Percentiles rank a stretch among this genome's conserved stretches.
Conservation (phyloP, 805 yeast species). For the Millerozyma acaciae region DNA sequence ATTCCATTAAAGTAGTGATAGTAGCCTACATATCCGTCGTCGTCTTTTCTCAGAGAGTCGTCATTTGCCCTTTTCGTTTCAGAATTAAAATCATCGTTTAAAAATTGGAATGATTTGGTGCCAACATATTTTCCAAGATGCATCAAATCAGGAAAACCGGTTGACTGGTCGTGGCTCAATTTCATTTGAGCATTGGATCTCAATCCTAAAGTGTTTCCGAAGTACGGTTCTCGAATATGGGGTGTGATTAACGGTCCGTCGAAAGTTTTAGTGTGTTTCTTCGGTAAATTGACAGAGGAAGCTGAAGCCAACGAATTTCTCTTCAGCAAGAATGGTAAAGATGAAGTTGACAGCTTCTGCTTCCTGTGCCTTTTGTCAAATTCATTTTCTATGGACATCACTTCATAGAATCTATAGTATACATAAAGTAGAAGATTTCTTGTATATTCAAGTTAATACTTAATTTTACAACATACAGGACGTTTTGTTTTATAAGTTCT, state of each 20-base stretch:
- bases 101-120: slow-evolving; percentile 22
- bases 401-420: background rate
- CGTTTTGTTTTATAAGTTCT: background rate
- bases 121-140: slow-evolving; percentile 38
- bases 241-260: slow-evolving; percentile 9
- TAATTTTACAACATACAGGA: slow-evolving; percentile 1
- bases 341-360: slow-evolving; percentile 1
- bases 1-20: slow-evolving; percentile 39
- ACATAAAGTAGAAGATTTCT: background rate
- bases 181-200: slow-evolving; percentile 21
- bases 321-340: slow-evolving; percentile 1
- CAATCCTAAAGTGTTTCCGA: slow-evolving; percentile 25
- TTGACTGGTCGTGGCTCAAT: slow-evolving; percentile 9
- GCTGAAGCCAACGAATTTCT: slow-evolving; percentile 1
- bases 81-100: slow-evolving; percentile 23
- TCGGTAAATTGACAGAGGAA: background rate
- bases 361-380: slow-evolving; percentile 1
- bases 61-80: slow-evolving; percentile 6
- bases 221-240: slow-evolving; percentile 25
- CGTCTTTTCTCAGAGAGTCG: slow-evolving; percentile 15
- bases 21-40: slow-evolving; percentile 38
- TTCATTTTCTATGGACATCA: background rate
- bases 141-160: slow-evolving; percentile 38
- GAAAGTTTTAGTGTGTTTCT: background rate
- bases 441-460: background rate